These are phyloP conservation scores for Chaetomium sp. DNA, from an alignment of 2,329 filamentous ascomycete genomes.

Conservation along the genomic window DNA sequence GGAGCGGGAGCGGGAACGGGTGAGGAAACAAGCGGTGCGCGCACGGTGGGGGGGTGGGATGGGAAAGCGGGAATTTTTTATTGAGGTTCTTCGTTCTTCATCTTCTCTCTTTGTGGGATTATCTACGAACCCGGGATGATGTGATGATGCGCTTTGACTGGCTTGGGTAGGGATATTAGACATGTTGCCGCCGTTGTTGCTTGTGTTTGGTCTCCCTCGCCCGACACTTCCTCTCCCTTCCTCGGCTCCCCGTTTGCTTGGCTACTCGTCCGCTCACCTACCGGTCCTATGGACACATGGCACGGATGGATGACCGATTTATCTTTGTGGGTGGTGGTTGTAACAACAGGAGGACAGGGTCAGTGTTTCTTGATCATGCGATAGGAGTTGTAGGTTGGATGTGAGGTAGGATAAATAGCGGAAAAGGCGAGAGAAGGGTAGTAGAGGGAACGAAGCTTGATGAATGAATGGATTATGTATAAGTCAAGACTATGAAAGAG, in stretches of 20 bases:
- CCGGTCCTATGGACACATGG: not conserved
- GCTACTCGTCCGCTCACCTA: not conserved
- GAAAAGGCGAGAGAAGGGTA: not conserved
- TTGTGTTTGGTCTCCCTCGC: not conserved
- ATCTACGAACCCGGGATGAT: conserved; percentile 15
- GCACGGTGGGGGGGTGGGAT: too few relatives aligned
- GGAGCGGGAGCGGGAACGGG: conserved; percentile 17
- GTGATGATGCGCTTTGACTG: conserved; percentile 9
- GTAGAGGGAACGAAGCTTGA: not conserved
- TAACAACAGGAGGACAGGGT: not conserved
- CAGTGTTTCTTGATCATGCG: not conserved
- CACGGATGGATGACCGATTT: not conserved
- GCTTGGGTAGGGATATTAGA: conserved; percentile 6
- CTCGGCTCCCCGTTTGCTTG: not conserved
- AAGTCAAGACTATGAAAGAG: not conserved
- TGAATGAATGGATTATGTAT: not conserved
- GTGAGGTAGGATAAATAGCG: not conserved
- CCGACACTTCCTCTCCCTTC: not conserved
- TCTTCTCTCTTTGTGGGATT: conserved; percentile 8
- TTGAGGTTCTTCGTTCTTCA: not conserved
- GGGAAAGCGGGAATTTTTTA: not conserved
- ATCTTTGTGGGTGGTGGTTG: not conserved
- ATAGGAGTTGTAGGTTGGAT: not conserved
- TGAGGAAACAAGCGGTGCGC: not conserved
- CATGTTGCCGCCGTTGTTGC: not conserved